These are phyloP conservation scores for Clavispora santaluciae DNA, from an alignment of 805 yeast genomes.

Conservation along the genomic window DNA sequence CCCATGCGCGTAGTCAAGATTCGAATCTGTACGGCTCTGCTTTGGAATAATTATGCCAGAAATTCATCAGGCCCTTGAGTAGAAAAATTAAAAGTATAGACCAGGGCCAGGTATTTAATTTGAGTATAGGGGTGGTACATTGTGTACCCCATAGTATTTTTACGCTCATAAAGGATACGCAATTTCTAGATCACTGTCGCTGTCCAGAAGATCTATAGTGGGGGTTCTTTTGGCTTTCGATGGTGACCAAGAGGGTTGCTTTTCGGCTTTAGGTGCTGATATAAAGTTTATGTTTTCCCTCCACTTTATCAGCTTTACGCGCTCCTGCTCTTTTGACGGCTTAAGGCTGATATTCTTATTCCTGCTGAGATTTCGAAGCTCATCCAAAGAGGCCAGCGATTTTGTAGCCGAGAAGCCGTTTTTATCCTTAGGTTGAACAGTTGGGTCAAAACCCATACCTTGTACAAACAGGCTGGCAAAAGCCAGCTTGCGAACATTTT, in stretches of 20 bases:
- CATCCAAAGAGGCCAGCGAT: conserved; percentile 11
- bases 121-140: too few relatives aligned
- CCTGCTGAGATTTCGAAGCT: conserved; percentile 11
- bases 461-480: conserved; percentile 36
- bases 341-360: conserved; percentile 11
- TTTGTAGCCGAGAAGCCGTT: conserved; percentile 2
- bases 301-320: conserved; percentile 21
- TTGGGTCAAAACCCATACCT: conserved; percentile 52
- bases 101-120: too few relatives aligned
- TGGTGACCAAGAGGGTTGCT: not conserved
- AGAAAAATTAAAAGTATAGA: too few relatives aligned
- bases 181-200: conserved; percentile 28
- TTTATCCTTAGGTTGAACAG: conserved; percentile 15
- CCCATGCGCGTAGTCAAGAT: too few relatives aligned
- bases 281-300: conserved; percentile 14
- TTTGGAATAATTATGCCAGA: too few relatives aligned
- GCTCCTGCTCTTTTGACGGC: conserved; percentile 14
- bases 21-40: too few relatives aligned
- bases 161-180: conserved; percentile 14
- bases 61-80: too few relatives aligned
- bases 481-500: conserved; percentile 24
- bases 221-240: not conserved
- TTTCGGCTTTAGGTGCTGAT: not conserved
- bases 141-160: too few relatives aligned
- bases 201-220: not conserved